Conservation (phyloP, 1,284 basidiomycete species). For the Ustilago vetiveriae region DNA sequence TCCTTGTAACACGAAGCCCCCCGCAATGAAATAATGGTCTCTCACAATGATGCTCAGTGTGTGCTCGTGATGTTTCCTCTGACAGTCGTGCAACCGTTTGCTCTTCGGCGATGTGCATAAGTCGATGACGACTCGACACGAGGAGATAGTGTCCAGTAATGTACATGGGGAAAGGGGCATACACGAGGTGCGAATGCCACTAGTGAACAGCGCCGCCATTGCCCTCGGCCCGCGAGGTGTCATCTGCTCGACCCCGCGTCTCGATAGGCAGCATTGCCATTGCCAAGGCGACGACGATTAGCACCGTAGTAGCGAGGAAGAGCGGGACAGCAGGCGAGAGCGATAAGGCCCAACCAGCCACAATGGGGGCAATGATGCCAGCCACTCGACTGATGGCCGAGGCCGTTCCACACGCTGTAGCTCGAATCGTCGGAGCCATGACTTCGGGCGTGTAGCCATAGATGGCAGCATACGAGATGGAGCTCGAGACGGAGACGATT, state of each 20-base stretch:
- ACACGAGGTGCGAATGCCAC: too few relatives aligned
- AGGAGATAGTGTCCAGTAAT: too few relatives aligned
- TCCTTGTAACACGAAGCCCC: constrained; percentile 1
- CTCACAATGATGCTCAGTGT: not conserved
- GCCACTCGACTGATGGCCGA: constrained; percentile 59
- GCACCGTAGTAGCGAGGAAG: constrained; percentile 28
- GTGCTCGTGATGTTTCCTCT: too few relatives aligned
- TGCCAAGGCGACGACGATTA: constrained; percentile 29
- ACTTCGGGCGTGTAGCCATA: constrained; percentile 65
- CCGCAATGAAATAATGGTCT: constrained; percentile 17
- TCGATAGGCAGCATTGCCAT: constrained; percentile 48
- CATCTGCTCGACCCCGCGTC: constrained; percentile 29
- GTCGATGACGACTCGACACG: too few relatives aligned
- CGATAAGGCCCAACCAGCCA: constrained; percentile 53
- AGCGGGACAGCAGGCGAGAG: constrained; percentile 37
- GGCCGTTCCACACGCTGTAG: constrained; percentile 59
- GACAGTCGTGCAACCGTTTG: too few relatives aligned
- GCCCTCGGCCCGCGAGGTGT: constrained; percentile 2
- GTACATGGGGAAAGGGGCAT: too few relatives aligned
- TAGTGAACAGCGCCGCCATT: not conserved
- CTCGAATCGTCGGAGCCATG: constrained; percentile 58
- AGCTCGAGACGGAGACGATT: constrained; percentile 51
- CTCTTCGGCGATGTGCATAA: too few relatives aligned
- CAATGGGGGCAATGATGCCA: constrained; percentile 60
- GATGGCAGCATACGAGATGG: constrained; percentile 62